Evolutionary conservation across 2,329 filamentous ascomycete genomes (phyloP), one percentile per base, ranked within the genome.

Genomic region (Dactylonectria macrodidyma): DNA sequence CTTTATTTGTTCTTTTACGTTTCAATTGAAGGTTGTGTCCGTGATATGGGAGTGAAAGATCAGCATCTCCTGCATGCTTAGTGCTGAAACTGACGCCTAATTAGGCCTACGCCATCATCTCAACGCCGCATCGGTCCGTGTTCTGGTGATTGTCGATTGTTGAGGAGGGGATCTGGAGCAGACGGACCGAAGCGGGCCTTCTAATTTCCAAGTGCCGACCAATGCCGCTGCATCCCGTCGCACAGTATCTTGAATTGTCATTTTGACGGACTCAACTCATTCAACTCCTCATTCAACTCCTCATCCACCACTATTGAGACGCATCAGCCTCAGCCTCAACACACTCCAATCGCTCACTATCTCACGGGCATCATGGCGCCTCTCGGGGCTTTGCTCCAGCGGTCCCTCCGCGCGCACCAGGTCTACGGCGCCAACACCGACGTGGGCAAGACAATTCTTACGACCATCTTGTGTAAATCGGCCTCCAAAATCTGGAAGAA

Each of bases 381-480:
- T 30, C 81, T 90, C 59, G 85, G 89, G 55, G 86, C 90, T 59
- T 84, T 90, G 55, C 84, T 95, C 44, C 93, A 91, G 89, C 89
- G 91, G 67, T 88, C 88, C 9, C 84, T 95, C 61, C 89, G 90
- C 68, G 85, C 89, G 12, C 88, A 93, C 73, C 93, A 96, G 80
- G 84, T 97, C 44, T 97, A 93, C 75, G 94, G 94, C 33, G 92
- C 94, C 54, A 96, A 95, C 75, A 96, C 94, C 0, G 90, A 93
- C 71, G 93, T 96, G 30, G 94, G 94, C 71, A 97, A 97, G 84
- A 97, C 94, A 0, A 89, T 97, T 36, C 87, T 95, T 65, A 91
- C 92, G 2, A 94, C 93, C 0, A 81, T 94, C 12, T 84, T 97
- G 3, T 92, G 90, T 78, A 90, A 88, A 69, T 87, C 91, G 9